These are phyloP conservation scores for Krasilnikovozyma curviuscula DNA, from an alignment of 768 basidiomycete genomes.

Conservation along the genomic window DNA sequence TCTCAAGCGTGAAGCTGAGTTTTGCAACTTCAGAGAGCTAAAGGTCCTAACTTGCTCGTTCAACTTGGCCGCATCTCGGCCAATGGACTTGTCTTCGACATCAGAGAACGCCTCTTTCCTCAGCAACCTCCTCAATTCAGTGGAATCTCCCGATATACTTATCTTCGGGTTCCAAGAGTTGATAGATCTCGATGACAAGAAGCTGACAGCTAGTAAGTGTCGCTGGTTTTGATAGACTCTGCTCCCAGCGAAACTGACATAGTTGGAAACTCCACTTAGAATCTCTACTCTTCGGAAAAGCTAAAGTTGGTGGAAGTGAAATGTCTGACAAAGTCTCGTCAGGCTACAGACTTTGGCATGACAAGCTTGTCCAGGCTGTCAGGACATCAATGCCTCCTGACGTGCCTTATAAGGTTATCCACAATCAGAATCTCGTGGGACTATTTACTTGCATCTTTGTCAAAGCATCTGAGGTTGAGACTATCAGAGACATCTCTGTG, in stretches of 20 bases:
- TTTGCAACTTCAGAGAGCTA: slow-evolving; percentile 59
- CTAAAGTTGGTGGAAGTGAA: slow-evolving; percentile 41
- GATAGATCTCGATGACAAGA: slow-evolving; percentile 82
- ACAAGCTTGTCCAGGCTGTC: slow-evolving; percentile 53
- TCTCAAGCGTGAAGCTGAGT: slow-evolving; percentile 50
- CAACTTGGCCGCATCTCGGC: slow-evolving; percentile 80
- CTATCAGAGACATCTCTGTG: slow-evolving; percentile 50
- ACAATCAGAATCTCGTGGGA: slow-evolving; percentile 78
- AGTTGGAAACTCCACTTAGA: slow-evolving; percentile 35
- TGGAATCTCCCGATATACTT: slow-evolving; percentile 67
- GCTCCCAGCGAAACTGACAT: no score
- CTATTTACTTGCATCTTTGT: slow-evolving; percentile 52
- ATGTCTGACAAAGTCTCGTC: slow-evolving; percentile 67
- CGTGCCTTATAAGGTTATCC: slow-evolving; percentile 54
- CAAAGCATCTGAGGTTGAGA: slow-evolving; percentile 37
- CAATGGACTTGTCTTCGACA: slow-evolving; percentile 48
- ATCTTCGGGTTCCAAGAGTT: slow-evolving; percentile 91
- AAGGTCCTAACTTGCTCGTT: slow-evolving; percentile 66
- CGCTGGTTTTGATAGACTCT: no score
- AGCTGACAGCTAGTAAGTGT: slow-evolving; percentile 52
- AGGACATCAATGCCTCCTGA: slow-evolving; percentile 52
- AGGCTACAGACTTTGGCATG: slow-evolving; percentile 77
- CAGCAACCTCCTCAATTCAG: slow-evolving; percentile 50
- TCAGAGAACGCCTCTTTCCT: slow-evolving; percentile 60
- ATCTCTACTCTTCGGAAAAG: slow-evolving; percentile 60